Evolutionary conservation across 306 rosid genomes (phyloP).

Genomic region (Aeschynomene evenia): DNA sequence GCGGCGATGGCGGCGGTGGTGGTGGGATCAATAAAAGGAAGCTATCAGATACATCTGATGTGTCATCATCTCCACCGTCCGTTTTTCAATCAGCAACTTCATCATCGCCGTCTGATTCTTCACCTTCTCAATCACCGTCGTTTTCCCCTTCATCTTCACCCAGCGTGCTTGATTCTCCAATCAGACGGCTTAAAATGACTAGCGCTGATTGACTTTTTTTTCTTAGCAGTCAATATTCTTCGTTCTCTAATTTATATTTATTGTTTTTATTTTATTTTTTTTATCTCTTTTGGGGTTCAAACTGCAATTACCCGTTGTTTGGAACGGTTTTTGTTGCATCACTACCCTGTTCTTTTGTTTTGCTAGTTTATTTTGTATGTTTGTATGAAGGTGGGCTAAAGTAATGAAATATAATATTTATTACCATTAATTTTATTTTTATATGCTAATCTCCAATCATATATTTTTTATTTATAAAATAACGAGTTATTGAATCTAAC

Average conservation of each 20-base stretch:
- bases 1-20: not conserved
- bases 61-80: conserved; percentile 58
- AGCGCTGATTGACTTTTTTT: conserved; percentile 35
- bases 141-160: conserved; percentile 51
- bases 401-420: not conserved
- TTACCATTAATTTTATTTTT: not conserved
- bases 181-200: conserved; percentile 78
- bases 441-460: no score
- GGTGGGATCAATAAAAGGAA: conserved; percentile 62
- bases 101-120: conserved; percentile 31
- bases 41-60: conserved; percentile 50
- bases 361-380: conserved; percentile 44
- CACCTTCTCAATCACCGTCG: conserved; percentile 30
- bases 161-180: conserved; percentile 54
- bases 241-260: no score
- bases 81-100: conserved; percentile 29
- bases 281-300: conserved; percentile 23
- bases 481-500: no score
- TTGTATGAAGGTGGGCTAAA: conserved; percentile 32
- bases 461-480: no score
- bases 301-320: conserved; percentile 59
- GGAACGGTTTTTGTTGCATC: conserved; percentile 61
- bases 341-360: conserved; percentile 9
- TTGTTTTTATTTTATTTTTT: not conserved
- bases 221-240: not conserved